Conservation (phyloP, 768 basidiomycete genomes). For the Thelephora aurantiotincta region DNA sequence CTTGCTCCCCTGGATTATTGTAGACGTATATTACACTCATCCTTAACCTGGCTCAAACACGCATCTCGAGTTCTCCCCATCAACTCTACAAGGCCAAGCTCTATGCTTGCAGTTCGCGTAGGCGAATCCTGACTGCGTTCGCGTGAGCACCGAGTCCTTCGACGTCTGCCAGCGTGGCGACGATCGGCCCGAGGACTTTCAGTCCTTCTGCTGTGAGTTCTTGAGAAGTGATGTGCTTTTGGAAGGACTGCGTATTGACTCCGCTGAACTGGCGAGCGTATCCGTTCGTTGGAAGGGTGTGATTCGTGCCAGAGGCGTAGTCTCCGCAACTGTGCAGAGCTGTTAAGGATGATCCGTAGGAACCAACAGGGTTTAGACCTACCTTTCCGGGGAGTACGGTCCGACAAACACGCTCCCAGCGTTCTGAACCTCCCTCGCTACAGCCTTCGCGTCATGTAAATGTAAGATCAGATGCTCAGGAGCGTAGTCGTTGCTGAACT, state of each 20-base stretch:
- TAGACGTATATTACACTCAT: slow-evolving; percentile 3
- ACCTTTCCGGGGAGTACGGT: slow-evolving; percentile 92
- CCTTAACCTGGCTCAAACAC: not conserved
- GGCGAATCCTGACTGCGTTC: slow-evolving; percentile 84
- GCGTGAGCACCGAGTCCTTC: slow-evolving; percentile 94
- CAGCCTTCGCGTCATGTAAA: slow-evolving; percentile 51
- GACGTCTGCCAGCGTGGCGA: slow-evolving; percentile 82
- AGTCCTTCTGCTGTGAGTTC: slow-evolving; percentile 76
- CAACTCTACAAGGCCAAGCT: not conserved
- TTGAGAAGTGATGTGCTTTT: slow-evolving; percentile 97
- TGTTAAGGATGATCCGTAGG: not conserved
- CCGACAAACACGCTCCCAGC: slow-evolving; percentile 97
- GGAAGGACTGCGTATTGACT: slow-evolving; percentile 94
- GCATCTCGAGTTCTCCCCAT: not conserved
- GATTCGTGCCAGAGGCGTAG: slow-evolving; percentile 97
- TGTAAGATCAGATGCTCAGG: slow-evolving; percentile 97
- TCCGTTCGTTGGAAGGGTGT: slow-evolving; percentile 92
- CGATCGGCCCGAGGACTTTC: slow-evolving; percentile 67
- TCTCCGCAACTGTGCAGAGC: slow-evolving; percentile 68
- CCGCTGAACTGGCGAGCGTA: slow-evolving; percentile 98
- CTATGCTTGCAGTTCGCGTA: slow-evolving; percentile 18
- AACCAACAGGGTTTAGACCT: slow-evolving; percentile 9
- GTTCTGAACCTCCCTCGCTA: slow-evolving; percentile 62
- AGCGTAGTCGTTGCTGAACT: slow-evolving; percentile 94
- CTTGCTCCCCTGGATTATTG: not conserved